phyloP scores from a whole-genome alignment of 78 protist genomes.

The Dictyostelium discoideum region dicty_2.7 NC_007089.4:3392001-3392500 shows the following conservation, averaged over 20 bases:
- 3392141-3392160: slow-evolving; percentile 38
- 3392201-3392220: slow-evolving; percentile 52
- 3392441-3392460: slow-evolving; percentile 60
- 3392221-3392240: slow-evolving; percentile 64
- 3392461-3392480: slow-evolving; percentile 67
- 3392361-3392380: no score
- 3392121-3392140: slow-evolving; percentile 77
- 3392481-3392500: slow-evolving; percentile 71
- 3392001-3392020: slow-evolving; percentile 20
- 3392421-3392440: slow-evolving; percentile 27
- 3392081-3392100: slow-evolving; percentile 32
- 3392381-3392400: no score
- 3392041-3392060: slow-evolving; percentile 43
- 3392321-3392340: slow-evolving; percentile 43
- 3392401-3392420: not conserved
- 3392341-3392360: not conserved
- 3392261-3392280: slow-evolving; percentile 68
- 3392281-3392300: not conserved
- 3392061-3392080: slow-evolving; percentile 60
- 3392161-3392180: slow-evolving; percentile 50
- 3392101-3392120: slow-evolving; percentile 20
- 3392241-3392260: slow-evolving; percentile 80
- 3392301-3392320: slow-evolving; percentile 69
- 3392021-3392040: slow-evolving; percentile 59
- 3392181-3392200: slow-evolving; percentile 82